Evolutionary conservation across 805 yeast genomes (phyloP).

Genomic region (Saccharomycopsis sp.): DNA sequence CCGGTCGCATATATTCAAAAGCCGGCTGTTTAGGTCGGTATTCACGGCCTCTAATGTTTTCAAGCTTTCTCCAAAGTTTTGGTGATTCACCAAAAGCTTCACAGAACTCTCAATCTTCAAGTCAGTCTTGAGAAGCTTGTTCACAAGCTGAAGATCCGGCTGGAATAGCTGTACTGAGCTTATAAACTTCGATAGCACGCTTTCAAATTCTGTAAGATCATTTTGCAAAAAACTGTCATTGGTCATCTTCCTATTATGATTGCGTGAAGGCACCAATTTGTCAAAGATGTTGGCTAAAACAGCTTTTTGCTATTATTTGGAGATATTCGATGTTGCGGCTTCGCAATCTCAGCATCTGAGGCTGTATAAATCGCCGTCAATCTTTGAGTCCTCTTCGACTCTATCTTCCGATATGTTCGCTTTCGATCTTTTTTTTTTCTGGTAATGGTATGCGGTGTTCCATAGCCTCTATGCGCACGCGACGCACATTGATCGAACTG

Average conservation of each 20-base stretch:
- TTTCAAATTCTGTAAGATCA: conserved; percentile 13
- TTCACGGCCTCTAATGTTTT: conserved; percentile 3
- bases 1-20: conserved; percentile 3
- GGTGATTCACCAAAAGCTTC: conserved; percentile 13
- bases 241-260: neutral
- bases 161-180: conserved; percentile 18
- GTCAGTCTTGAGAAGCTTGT: conserved; percentile 9
- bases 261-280: too few species aligned
- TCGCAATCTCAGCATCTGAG: too few species aligned
- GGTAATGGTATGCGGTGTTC: too few species aligned
- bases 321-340: too few species aligned
- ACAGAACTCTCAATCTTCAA: conserved; percentile 9
- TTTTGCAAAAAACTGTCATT: neutral
- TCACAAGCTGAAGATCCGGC: conserved; percentile 8
- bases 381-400: too few species aligned
- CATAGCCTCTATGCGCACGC: too few species aligned
- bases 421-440: too few species aligned
- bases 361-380: too few species aligned
- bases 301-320: too few species aligned
- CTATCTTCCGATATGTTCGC: too few species aligned
- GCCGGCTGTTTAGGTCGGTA: conserved; percentile 2
- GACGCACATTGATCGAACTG: too few species aligned
- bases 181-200: conserved; percentile 8
- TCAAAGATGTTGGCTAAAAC: too few species aligned
- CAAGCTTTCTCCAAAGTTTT: conserved; percentile 13